These are phyloP conservation scores for Davidsoniella neocaledoniae DNA, from an alignment of 2,329 filamentous ascomycete species.

Conservation along the genomic window DNA sequence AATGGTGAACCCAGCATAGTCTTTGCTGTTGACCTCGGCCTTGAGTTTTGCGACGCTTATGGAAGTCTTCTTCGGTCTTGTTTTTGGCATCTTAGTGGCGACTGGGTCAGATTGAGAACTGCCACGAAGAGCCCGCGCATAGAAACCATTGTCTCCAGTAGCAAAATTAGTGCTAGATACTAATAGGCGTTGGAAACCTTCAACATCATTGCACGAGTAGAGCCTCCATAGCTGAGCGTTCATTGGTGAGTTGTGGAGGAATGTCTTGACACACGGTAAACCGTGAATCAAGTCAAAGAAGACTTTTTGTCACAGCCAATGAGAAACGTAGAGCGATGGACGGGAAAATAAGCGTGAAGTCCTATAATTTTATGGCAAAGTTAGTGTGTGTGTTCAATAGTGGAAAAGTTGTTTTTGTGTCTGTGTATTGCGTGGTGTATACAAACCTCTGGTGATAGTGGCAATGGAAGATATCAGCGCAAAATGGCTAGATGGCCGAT, in stretches of 20 bases:
- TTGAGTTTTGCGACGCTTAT: conserved; percentile 29
- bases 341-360: too few relatives aligned
- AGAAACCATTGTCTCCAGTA: conserved; percentile 19
- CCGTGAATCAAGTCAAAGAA: too few relatives aligned
- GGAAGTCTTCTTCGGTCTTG: conserved; percentile 34
- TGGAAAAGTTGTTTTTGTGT: too few relatives aligned
- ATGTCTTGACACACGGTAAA: conserved; percentile 6
- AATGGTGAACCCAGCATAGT: conserved; percentile 65
- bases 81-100: neutral
- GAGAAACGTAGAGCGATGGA: too few relatives aligned
- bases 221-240: conserved; percentile 94
- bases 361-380: too few relatives aligned
- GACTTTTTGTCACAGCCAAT: too few relatives aligned
- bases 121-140: conserved; percentile 21
- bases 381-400: too few relatives aligned
- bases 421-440: too few relatives aligned
- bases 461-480: too few relatives aligned
- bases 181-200: conserved; percentile 53
- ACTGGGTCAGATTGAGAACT: neutral
- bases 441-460: too few relatives aligned
- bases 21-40: conserved; percentile 70
- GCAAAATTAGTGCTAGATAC: neutral
- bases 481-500: too few relatives aligned
- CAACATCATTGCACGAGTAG: conserved; percentile 96
- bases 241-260: conserved; percentile 45